These are phyloP conservation scores for Fusarium clavum DNA, from an alignment of 2,329 filamentous ascomycete genomes.

Conservation along the genomic window DNA sequence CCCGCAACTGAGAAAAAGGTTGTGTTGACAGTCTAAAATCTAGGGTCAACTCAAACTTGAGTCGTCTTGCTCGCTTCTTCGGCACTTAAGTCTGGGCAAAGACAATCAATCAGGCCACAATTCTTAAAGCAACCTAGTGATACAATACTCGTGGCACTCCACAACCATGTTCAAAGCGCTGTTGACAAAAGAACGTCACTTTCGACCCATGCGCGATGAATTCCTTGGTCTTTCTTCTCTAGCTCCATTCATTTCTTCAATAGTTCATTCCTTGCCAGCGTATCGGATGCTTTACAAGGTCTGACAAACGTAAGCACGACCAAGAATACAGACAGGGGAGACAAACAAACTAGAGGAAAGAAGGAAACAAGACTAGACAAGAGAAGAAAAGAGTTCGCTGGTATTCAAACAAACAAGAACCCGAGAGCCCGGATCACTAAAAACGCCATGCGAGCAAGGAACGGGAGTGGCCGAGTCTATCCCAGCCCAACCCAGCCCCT, in stretches of 20 bases:
- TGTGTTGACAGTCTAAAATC: background rate
- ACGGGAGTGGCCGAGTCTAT: slow-evolving; percentile 31
- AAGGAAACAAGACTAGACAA: background rate
- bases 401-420: background rate
- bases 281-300: background rate
- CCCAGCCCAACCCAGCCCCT: background rate
- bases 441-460: slow-evolving; percentile 32
- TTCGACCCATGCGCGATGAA: background rate
- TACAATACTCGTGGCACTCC: background rate
- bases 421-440: slow-evolving; percentile 21
- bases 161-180: background rate
- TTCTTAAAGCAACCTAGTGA: background rate
- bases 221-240: background rate
- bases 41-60: background rate
- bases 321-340: background rate
- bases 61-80: background rate
- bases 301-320: background rate
- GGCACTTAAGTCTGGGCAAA: background rate
- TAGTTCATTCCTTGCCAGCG: background rate
- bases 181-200: background rate
- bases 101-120: background rate
- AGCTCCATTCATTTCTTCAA: background rate
- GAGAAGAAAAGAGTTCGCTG: background rate
- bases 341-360: background rate
- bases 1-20: background rate